These are phyloP conservation scores for Leccinum griseonigrum DNA, from an alignment of 1,284 basidiomycete species.

Conservation along the genomic window DNA sequence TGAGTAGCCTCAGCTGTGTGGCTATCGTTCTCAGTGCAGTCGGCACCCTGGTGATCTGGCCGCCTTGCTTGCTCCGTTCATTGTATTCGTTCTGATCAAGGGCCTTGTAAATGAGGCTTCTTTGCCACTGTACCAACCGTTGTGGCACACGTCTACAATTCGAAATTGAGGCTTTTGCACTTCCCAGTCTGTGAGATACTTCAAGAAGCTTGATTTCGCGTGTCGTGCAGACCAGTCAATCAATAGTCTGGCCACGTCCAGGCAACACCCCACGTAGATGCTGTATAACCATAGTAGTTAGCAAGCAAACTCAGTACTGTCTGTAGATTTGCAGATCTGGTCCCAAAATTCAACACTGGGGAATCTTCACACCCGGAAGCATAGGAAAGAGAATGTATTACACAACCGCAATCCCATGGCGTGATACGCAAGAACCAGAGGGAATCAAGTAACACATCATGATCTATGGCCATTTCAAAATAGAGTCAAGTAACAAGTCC, in stretches of 20 bases:
- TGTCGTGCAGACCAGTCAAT: neutral
- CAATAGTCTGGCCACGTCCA: neutral
- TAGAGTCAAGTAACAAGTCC: neutral
- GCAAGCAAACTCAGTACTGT: no score
- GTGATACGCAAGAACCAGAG: no score
- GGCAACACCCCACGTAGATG: no score
- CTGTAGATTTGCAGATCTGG: no score
- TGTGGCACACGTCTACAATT: slow-evolving; percentile 28
- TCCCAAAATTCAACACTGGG: no score
- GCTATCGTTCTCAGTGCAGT: slow-evolving; percentile 28
- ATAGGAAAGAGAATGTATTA: no score
- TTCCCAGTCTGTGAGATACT: no score
- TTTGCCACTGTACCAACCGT: slow-evolving; percentile 36
- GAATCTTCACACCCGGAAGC: no score
- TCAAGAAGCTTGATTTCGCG: neutral
- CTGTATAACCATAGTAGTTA: no score
- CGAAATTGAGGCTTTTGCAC: slow-evolving; percentile 32
- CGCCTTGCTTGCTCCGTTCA: slow-evolving; percentile 31
- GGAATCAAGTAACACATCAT: no score
- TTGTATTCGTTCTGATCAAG: slow-evolving; percentile 30
- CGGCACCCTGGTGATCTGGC: slow-evolving; percentile 35
- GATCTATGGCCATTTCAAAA: no score
- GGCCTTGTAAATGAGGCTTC: slow-evolving; percentile 34
- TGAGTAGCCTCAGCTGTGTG: slow-evolving; percentile 26
- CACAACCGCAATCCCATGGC: no score